Percentiles rank a stretch among this genome's conserved stretches.
Evolutionary conservation across 345 rosid species (phyloP).

Genomic region (Citropsis articulata): DNA sequence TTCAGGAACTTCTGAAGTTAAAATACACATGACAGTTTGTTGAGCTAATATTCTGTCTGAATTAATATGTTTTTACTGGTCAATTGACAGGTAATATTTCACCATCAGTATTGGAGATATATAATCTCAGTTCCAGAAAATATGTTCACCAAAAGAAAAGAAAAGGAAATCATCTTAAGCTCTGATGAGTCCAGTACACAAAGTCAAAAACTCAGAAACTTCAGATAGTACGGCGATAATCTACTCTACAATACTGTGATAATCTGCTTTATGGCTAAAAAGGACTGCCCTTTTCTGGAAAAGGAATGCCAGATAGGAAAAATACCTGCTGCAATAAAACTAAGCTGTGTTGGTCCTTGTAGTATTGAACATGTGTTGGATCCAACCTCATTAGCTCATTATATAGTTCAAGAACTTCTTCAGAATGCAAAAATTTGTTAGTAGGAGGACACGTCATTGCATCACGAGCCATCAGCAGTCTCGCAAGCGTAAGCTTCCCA

Average conservation of each 20-base stretch:
- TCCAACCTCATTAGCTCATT: conserved; percentile 67
- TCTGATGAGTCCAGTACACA: neutral
- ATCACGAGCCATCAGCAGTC: conserved; percentile 73
- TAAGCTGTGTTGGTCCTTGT: conserved; percentile 72
- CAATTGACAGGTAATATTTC: neutral
- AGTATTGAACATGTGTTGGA: conserved; percentile 59
- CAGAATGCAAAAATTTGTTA: conserved; percentile 38
- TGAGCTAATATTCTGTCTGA: neutral
- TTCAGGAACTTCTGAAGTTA: neutral
- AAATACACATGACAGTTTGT: neutral
- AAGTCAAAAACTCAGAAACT: neutral
- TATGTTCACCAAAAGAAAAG: neutral
- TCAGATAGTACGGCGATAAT: neutral
- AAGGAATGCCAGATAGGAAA: conserved; percentile 6
- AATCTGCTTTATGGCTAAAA: neutral
- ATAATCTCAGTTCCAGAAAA: neutral
- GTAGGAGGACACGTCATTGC: conserved; percentile 28
- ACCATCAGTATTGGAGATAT: neutral
- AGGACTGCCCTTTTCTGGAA: neutral
- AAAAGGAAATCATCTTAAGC: neutral
- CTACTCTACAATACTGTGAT: neutral
- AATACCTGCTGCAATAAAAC: conserved; percentile 65
- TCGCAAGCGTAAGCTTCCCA: conserved; percentile 89
- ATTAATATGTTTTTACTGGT: neutral
- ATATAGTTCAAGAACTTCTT: conserved; percentile 66